phyloP scores from a whole-genome alignment of 805 yeast species.

The Starmerella bombi region DNA sequence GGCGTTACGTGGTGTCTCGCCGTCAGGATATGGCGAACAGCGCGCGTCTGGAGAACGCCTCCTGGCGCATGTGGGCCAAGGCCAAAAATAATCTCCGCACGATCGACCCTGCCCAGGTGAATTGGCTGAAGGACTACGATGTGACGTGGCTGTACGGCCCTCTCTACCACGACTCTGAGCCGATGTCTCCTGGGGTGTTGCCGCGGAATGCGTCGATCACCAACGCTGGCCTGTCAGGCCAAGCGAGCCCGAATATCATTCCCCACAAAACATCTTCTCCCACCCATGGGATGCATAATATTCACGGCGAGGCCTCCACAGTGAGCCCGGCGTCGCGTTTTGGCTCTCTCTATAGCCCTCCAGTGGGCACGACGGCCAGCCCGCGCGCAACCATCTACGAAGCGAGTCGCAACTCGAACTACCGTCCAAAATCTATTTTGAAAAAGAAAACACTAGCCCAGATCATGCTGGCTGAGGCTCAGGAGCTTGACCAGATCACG shows the following conservation, averaged over 20 bases:
- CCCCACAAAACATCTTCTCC: background rate
- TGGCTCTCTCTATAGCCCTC: background rate
- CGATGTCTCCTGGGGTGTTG: background rate
- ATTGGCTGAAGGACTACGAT: conserved; percentile 95
- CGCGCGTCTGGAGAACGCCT: conserved; percentile 68
- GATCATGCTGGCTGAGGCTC: conserved; percentile 40
- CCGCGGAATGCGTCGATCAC: no score
- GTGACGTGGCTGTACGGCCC: conserved; percentile 99
- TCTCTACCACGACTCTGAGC: conserved; percentile 33
- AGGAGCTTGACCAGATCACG: conserved; percentile 12
- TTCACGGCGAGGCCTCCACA: background rate
- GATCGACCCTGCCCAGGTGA: conserved; percentile 77
- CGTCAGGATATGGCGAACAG: conserved; percentile 74
- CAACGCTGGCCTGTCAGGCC: background rate
- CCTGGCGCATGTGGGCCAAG: conserved; percentile 95
- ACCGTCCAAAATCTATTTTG: conserved; percentile 59
- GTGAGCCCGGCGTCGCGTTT: background rate
- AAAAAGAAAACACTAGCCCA: conserved; percentile 80
- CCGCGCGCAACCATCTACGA: background rate
- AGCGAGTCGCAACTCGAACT: background rate
- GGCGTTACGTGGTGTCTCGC: conserved; percentile 81
- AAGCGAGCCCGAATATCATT: background rate
- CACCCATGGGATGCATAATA: background rate
- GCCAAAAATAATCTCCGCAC: conserved; percentile 52
- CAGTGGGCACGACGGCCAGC: background rate